Conservation (phyloP, 2,329 filamentous ascomycete species). For the Fusarium nanum region DNA sequence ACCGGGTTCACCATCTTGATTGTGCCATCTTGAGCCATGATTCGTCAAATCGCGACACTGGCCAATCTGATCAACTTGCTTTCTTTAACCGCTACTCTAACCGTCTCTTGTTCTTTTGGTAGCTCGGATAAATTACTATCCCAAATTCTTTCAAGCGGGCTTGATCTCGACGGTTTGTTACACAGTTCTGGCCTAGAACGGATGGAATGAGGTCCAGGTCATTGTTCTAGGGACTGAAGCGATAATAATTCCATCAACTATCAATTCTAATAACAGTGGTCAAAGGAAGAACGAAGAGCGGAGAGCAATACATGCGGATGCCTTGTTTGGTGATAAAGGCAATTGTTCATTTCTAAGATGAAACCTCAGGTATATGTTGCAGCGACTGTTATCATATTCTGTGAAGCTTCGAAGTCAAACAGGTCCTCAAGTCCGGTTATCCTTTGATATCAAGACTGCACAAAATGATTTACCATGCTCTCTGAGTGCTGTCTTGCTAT, state of each 20-base stretch:
- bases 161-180: background rate
- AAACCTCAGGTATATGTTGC: rapidly evolving
- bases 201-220: background rate
- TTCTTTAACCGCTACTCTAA: background rate
- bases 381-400: too few relatives aligned
- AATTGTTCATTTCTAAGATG: background rate
- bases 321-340: background rate
- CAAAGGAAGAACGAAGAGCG: background rate
- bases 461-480: rapidly evolving
- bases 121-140: background rate
- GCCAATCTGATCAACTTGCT: background rate
- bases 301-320: rapidly evolving
- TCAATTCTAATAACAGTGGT: background rate
- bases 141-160: background rate
- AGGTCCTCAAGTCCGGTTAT: background rate
- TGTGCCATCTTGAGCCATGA: background rate
- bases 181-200: background rate
- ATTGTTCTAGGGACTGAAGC: background rate
- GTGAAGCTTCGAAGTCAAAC: background rate
- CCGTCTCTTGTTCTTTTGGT: background rate
- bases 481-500: background rate
- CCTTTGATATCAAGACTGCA: background rate
- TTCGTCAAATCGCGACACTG: background rate
- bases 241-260: background rate
- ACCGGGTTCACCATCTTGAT: background rate